These are phyloP conservation scores for Arthrobotrys conoides DNA, from an alignment of 2,329 filamentous ascomycete genomes.

Conservation along the genomic window DNA sequence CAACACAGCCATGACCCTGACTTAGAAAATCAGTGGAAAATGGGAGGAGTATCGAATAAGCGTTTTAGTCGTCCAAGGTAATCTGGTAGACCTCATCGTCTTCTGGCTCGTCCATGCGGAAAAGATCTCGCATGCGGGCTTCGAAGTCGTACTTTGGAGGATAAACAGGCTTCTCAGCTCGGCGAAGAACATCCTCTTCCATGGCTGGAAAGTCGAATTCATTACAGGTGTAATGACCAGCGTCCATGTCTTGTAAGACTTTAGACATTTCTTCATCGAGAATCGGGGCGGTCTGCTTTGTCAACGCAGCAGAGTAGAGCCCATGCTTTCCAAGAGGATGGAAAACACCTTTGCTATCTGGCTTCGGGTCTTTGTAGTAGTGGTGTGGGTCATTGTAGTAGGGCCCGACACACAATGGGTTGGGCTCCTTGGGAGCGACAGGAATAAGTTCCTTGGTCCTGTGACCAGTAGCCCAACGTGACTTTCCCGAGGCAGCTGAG, in stretches of 20 bases:
- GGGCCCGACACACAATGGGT: background rate
- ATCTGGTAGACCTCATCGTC: slow-evolving; percentile 57
- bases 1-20: slow-evolving; percentile 9
- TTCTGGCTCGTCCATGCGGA: slow-evolving; percentile 45
- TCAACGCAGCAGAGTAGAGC: slow-evolving; percentile 21
- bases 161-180: slow-evolving; percentile 34
- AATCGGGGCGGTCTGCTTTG: slow-evolving; percentile 27
- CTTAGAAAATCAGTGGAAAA: slow-evolving; percentile 5
- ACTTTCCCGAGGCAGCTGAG: background rate
- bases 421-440: background rate
- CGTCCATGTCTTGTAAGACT: background rate
- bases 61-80: slow-evolving; percentile 39
- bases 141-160: slow-evolving; percentile 45
- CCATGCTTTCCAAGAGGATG: slow-evolving; percentile 40
- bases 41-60: background rate
- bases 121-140: slow-evolving; percentile 42
- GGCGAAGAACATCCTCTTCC: slow-evolving; percentile 41
- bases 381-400: background rate
- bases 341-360: background rate
- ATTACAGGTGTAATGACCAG: slow-evolving; percentile 8
- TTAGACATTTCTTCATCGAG: slow-evolving; percentile 28
- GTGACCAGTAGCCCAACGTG: background rate
- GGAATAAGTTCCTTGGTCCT: slow-evolving; percentile 7
- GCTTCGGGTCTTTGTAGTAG: background rate
- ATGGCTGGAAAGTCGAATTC: slow-evolving; percentile 44